Percentiles rank a stretch among this genome's conserved stretches.
Conservation (phyloP, 257 asterid genomes). For the Nyctanthes arbortristis region DNA sequence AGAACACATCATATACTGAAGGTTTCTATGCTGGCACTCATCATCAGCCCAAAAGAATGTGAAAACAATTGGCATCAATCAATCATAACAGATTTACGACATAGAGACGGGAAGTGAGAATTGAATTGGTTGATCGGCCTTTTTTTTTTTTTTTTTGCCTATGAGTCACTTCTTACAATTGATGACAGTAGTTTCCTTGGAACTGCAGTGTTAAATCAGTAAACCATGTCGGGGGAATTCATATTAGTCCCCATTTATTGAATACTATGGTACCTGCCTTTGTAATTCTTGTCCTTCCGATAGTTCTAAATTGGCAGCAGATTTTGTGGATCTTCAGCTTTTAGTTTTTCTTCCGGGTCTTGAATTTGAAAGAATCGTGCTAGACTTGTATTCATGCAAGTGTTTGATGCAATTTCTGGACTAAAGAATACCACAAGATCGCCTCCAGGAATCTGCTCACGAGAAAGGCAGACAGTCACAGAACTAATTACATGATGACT, state of each 20-base stretch:
- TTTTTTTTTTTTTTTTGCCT: no score
- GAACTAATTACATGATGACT: constrained; percentile 18
- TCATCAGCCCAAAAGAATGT: constrained; percentile 43
- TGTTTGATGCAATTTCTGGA: constrained; percentile 17
- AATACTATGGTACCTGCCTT: background rate
- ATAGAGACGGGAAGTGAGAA: constrained; percentile 9
- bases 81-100: background rate
- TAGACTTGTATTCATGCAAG: background rate
- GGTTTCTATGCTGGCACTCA: constrained; percentile 68
- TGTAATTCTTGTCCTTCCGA: background rate
- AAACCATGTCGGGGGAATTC: background rate
- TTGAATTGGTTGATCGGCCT: constrained; percentile 22
- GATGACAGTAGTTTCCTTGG: constrained; percentile 5
- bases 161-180: constrained; percentile 14
- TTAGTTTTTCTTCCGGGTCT: constrained; percentile 9
- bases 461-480: constrained; percentile 34
- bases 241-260: constrained; percentile 1
- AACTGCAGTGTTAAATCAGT: background rate
- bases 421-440: constrained; percentile 39
- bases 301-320: constrained; percentile 1
- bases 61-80: constrained; percentile 23
- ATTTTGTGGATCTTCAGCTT: background rate
- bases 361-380: constrained; percentile 11
- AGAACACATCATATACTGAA: constrained; percentile 84
- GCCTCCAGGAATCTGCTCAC: constrained; percentile 44